Conservation (phyloP, 495 filamentous ascomycete genomes). For the Lepidopterella palustris region DNA sequence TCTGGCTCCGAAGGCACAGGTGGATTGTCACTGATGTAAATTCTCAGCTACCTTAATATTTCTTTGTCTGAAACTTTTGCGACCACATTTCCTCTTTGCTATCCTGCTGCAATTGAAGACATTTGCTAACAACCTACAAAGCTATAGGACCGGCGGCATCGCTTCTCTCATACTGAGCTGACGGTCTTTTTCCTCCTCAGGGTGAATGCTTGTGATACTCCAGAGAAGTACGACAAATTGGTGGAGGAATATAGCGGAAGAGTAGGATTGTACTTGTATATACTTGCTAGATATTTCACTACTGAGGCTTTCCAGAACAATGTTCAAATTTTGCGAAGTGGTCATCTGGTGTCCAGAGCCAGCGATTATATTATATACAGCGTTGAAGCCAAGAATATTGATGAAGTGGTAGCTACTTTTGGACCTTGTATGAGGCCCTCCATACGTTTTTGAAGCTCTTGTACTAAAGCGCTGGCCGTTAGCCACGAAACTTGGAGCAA, state of each 20-base stretch:
- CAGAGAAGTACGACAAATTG: conserved; percentile 73
- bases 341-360: conserved; percentile 85
- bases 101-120: conserved; percentile 1
- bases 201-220: conserved; percentile 88
- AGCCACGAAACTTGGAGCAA: conserved; percentile 91
- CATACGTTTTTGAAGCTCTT: conserved; percentile 12
- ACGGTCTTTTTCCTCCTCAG: conserved; percentile 50
- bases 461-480: conserved; percentile 33
- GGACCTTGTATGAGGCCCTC: conserved; percentile 69
- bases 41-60: conserved; percentile 86
- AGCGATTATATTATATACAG: conserved; percentile 98
- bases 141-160: neutral
- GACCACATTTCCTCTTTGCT: neutral
- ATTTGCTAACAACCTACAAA: neutral
- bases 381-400: conserved; percentile 88
- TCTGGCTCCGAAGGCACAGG: conserved; percentile 44
- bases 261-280: conserved; percentile 44
- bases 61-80: conserved; percentile 65
- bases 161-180: conserved; percentile 4
- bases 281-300: conserved; percentile 31
- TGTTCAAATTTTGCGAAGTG: conserved; percentile 77
- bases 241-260: conserved; percentile 68
- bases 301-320: conserved; percentile 61
- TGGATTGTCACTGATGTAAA: conserved; percentile 82
- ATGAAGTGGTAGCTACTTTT: conserved; percentile 73